Base-by-base conservation (phyloP, 2,329 filamentous ascomycete species). In the Fulvia fulva region DNA sequence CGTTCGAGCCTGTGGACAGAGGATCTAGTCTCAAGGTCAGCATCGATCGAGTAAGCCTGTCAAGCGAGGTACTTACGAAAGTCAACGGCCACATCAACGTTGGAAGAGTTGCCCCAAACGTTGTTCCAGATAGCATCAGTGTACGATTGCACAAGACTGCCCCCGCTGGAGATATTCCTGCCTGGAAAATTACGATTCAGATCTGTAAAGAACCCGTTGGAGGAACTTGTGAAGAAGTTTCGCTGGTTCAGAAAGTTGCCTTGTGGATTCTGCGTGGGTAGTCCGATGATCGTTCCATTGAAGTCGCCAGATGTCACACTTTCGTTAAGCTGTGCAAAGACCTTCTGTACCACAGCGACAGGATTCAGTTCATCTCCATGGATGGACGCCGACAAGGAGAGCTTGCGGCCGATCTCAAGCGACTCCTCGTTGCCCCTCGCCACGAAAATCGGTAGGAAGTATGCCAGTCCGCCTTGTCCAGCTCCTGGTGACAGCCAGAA, bases 161-260 rank as follows among this genome's bases (percentile, higher is more conserved):
- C 63, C 11, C 65, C 65, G 5, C 63, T 59, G n/a, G 51, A 58
- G 26, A 66, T 51, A 28, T 58, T 67, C 7, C 59, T 78, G 70
- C 83, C 86, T 68, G 87, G 86, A 68, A 91, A 83, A 68, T 90
- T 75, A 71, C 84, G 84, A 75, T 76, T 76, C 2, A 75, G 66
- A 55, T 76, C 74, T 3, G 87, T 87, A 67, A 89, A 73, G 66
- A 87, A 76, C 63, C 76, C 76, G 77, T 78, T 67, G 30, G 58
- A 59, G 46, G 63, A 65, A 53, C 61, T 60, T 12, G 72, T 72
- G 62, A 70, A 75, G 65, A 73, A 74, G 61, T 75, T 74, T 19
- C 73, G 67, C 58, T 75, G 72, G 57, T 74, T 75, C 23, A 75
- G 56, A 45, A 74, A 74, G 56, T 74, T 75, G 5, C 73, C 73